Evolutionary conservation across 2,329 filamentous ascomycete species (phyloP).

Genomic region (Aspergillus proliferans): DNA sequence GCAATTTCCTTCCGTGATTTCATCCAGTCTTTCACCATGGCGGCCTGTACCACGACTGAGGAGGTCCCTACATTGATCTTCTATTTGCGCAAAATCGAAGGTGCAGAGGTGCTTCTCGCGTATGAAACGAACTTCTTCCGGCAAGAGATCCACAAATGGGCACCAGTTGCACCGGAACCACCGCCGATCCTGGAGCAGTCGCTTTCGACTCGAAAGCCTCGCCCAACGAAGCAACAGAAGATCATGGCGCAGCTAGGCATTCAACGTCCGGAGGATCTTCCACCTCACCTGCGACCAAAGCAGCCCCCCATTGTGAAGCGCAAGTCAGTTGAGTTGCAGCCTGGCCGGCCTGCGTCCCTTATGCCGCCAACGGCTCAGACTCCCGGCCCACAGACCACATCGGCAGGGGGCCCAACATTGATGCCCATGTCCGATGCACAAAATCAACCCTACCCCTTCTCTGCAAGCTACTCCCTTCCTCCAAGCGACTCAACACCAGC

Average conservation of each 20-base stretch:
- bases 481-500: constrained; percentile 31
- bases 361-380: constrained; percentile 25
- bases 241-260: constrained; percentile 84
- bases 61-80: constrained; percentile 89
- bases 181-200: constrained; percentile 83
- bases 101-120: constrained; percentile 83
- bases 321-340: constrained; percentile 54
- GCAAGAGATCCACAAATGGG: constrained; percentile 91
- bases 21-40: constrained; percentile 73
- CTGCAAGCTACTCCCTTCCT: constrained; percentile 34
- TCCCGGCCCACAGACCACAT: constrained; percentile 22
- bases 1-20: constrained; percentile 79
- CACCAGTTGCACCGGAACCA: constrained; percentile 76
- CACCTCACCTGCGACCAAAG: constrained; percentile 74
- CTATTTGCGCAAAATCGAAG: constrained; percentile 94
- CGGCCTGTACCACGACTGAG: constrained; percentile 70
- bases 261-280: constrained; percentile 82
- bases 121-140: constrained; percentile 98
- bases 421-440: constrained; percentile 25
- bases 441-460: constrained; percentile 31
- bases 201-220: constrained; percentile 86
- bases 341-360: constrained; percentile 20
- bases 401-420: constrained; percentile 28
- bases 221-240: constrained; percentile 95
- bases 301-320: constrained; percentile 62